Evolutionary conservation across 1,139 yeast genomes (phyloP).

Genomic region (Dujonia santamariae): DNA sequence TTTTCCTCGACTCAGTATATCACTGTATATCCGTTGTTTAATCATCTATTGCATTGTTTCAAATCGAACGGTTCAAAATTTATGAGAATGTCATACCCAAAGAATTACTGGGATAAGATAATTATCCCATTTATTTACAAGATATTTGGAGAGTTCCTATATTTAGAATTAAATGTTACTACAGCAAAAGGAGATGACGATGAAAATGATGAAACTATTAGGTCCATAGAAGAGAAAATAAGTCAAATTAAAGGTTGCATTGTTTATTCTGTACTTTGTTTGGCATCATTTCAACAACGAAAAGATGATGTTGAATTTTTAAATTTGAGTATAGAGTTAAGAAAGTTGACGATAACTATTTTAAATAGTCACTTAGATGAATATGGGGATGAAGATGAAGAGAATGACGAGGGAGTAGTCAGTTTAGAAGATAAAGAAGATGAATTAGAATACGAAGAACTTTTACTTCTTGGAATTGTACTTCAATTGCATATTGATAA

Average conservation of each 20-base stretch:
- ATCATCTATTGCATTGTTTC: slow-evolving; percentile 17
- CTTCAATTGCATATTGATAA: slow-evolving; percentile 39
- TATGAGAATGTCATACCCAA: slow-evolving; percentile 17
- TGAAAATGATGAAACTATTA: background rate
- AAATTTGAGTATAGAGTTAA: slow-evolving; percentile 29
- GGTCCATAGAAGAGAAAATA: slow-evolving; percentile 3
- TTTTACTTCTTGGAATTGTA: slow-evolving; percentile 28
- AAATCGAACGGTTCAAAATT: slow-evolving; percentile 21
- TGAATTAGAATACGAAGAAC: slow-evolving; percentile 19
- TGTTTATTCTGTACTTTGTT: slow-evolving; percentile 6
- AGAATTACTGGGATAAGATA: slow-evolving; percentile 28
- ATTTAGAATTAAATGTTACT: slow-evolving; percentile 13
- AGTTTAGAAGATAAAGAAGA: slow-evolving; percentile 4
- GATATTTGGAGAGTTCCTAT: slow-evolving; percentile 30
- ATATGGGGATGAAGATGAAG: slow-evolving; percentile 31
- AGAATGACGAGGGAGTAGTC: too few relatives aligned
- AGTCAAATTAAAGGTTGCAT: slow-evolving; percentile 5
- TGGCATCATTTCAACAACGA: slow-evolving; percentile 5
- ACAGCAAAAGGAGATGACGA: background rate
- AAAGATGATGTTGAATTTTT: slow-evolving; percentile 20
- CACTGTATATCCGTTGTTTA: slow-evolving; percentile 18
- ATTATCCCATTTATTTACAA: slow-evolving; percentile 30
- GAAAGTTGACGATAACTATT: slow-evolving; percentile 36
- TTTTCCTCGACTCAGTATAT: slow-evolving; percentile 11
- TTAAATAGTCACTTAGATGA: slow-evolving; percentile 43